These are phyloP conservation scores for Geopyxis carbonaria DNA, from an alignment of 495 filamentous ascomycete species.

Conservation along the genomic window DNA sequence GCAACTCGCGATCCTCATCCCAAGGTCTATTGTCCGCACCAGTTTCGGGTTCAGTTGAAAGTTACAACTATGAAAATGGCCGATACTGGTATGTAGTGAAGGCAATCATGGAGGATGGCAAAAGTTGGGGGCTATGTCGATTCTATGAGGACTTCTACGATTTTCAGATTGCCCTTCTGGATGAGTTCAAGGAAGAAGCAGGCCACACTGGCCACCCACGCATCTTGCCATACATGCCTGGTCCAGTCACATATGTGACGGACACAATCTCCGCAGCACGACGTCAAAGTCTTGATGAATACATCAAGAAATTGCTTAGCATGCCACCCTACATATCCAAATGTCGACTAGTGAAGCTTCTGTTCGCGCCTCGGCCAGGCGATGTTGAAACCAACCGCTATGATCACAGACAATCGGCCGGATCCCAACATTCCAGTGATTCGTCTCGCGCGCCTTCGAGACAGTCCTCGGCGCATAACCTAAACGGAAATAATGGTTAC, in stretches of 20 bases:
- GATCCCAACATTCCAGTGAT: slow-evolving; percentile 32
- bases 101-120: slow-evolving; percentile 74
- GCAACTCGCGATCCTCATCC: slow-evolving; percentile 1
- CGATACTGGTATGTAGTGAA: slow-evolving; percentile 99
- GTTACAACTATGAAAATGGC: slow-evolving; percentile 91
- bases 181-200: slow-evolving; percentile 84
- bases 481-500: slow-evolving; percentile 40
- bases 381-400: slow-evolving; percentile 65
- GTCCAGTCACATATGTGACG: slow-evolving; percentile 92
- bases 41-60: slow-evolving; percentile 67
- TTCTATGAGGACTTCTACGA: slow-evolving; percentile 99
- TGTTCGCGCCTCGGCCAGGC: slow-evolving; percentile 77
- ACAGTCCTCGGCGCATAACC: slow-evolving; percentile 56
- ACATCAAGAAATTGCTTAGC: slow-evolving; percentile 75
- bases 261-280: slow-evolving; percentile 90
- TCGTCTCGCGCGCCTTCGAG: slow-evolving; percentile 42
- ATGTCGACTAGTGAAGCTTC: slow-evolving; percentile 64
- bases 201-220: slow-evolving; percentile 64
- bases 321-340: slow-evolving; percentile 70
- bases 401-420: slow-evolving; percentile 28
- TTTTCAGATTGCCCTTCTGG: slow-evolving; percentile 88
- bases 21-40: slow-evolving; percentile 30
- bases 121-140: slow-evolving; percentile 77
- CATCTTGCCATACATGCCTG: slow-evolving; percentile 93
- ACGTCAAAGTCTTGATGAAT: slow-evolving; percentile 78